Evolutionary conservation across 345 rosid genomes (phyloP).

Genomic region (Psidium guajava): DNA sequence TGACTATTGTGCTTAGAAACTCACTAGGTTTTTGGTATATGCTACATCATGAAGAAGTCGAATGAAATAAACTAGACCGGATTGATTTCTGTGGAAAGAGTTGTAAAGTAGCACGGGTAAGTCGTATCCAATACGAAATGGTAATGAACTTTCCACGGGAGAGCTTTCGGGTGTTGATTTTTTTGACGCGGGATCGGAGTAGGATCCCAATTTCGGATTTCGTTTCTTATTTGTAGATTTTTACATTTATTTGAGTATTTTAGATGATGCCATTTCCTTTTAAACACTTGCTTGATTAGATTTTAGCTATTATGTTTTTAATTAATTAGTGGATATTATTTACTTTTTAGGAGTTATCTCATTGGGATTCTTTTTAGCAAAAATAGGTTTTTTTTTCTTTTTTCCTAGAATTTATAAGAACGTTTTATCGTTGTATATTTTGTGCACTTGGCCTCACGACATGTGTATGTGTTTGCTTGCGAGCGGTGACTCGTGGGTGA

Average conservation of each 20-base stretch:
- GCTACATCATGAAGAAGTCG: background rate
- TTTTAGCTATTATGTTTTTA: background rate
- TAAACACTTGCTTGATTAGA: background rate
- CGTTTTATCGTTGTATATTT: background rate
- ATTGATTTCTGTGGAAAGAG: background rate
- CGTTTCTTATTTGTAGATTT: background rate
- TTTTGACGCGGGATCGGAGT: background rate
- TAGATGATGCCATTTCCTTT: background rate
- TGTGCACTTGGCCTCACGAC: background rate
- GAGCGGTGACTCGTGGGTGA: background rate
- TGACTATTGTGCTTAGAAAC: background rate
- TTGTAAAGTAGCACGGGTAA: background rate
- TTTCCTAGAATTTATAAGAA: background rate
- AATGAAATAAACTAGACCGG: background rate
- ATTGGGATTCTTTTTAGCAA: background rate
- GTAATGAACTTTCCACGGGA: background rate
- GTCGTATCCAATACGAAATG: background rate
- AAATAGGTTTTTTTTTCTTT: rapidly evolving
- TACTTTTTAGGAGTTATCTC: background rate
- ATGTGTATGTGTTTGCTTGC: background rate
- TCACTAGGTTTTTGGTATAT: background rate
- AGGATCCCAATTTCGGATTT: background rate
- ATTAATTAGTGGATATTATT: background rate
- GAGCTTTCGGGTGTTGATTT: background rate
- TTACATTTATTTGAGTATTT: background rate